Base-by-base conservation (phyloP, 208 protist genomes). In the Leishmania guyanensis region DNA sequence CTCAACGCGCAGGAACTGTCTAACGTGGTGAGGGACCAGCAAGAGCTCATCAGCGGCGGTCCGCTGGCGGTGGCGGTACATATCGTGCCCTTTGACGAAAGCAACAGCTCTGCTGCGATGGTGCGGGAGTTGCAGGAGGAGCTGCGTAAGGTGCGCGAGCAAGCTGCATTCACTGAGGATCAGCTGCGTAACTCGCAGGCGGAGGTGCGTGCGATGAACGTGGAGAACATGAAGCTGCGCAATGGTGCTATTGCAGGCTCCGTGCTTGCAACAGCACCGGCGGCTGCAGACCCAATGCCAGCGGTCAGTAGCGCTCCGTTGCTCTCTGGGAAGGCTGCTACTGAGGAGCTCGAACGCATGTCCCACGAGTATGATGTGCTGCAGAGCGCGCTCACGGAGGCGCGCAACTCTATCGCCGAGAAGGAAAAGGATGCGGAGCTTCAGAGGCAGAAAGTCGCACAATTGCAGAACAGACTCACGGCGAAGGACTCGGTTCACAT, bases 11-110 rank as follows among this genome's bases (percentile, higher is more conserved):
- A 91, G 71, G 84, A 88, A 77, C 85, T 97, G 29, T 84, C 88
- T 12, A 80, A 87, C 9, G 56, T 93, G 62, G 78, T 96, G 60
- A 79, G 88, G n/a, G 83, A 89, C 14, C 92, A 94, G 82, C 92
- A 96, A 85, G 77, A 94, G 76, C 84, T 73, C 12, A 89, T 95
- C 51, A 94, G 86, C 77, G 82, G 77, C 65, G 86, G 88, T 26
- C 85, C 85, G 17, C 60, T 89, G 12, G 33, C 85, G 4, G 85
- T 92, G 8, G 48, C 75, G 1, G 84, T 95, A 46, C 89, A 82
- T 26, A 81, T 96, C 62, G 81, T 91, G 16, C 84, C 89, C 16
- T 33, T 77, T 9, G 83, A 83, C 9, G 85, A 84, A 20, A 80
- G 72, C n/a, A 72, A n/a, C 56, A 64, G 33, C 50, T 69, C 22